Evolutionary conservation across 768 basidiomycete species (phyloP), one percentile per base, ranked within the genome.

Genomic region (Thelephora aurantiotincta): DNA sequence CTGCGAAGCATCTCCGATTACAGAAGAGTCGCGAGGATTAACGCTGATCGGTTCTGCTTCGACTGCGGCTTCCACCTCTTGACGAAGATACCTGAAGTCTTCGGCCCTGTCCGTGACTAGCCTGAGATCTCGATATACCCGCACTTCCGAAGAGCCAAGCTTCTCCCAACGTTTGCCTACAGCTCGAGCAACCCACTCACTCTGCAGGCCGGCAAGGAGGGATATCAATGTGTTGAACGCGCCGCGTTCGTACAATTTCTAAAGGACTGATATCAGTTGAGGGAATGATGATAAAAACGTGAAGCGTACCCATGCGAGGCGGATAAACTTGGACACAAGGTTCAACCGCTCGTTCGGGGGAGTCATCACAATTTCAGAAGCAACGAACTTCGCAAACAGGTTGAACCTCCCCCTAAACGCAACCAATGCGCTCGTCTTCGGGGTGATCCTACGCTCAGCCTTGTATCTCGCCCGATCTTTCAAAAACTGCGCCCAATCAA

Each of bases 401-500:
- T 91, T 90, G 65, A 91, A 93, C 19, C 90, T 74, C 11, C 81
- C 82, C 36, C 88, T 75, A 23, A 89, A 73, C 35, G 77, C 80
- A 2, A 76, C 77, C 51, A 91, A 65, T 20, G 82, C 81, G 48
- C 75, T 82, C 38, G 80, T 81, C 63, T 78, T 84, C 35, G 78
- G 67, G 12, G 68, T 60, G 51, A 67, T 69, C 11, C 72, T 66
- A 20, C 70, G 68, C 54, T 84, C 82, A 1, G 69, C 70, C 58
- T 84, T 86, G 71, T 74, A 74, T 23, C 74, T 67, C 1, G 76
- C 77, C 16, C 84, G 68, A 45, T 90, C 84, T 53, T 83, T 83
- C 50, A 92, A 65, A 57, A 82, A 92, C 54, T 77, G 76, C 12
- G 72, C 70, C 92, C 91, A 94, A 60, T 93, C 90, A 14, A 85